Evolutionary conservation across 495 filamentous ascomycete genomes (phyloP), one percentile per base, ranked within the genome.

Genomic region (Cercophora newfieldiana): DNA sequence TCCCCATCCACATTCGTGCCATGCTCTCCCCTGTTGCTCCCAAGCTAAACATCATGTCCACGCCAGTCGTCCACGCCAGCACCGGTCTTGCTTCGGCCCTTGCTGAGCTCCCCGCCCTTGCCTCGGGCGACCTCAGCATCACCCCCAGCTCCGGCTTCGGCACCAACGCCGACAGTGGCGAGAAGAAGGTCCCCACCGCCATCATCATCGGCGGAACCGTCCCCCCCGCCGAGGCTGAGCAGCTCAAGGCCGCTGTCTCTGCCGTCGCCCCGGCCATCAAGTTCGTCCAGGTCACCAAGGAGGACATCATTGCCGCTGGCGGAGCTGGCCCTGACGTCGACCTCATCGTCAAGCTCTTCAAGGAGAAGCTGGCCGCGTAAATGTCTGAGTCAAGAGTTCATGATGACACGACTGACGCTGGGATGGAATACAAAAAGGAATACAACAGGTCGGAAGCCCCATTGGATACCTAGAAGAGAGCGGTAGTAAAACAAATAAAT

Each of bases 201-300:
- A 49, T 76, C 59, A 68, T 76, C 64, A 70, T 76, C 33, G 74
- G 72, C 61, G 74, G 67, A 29, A 66, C 69, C 29, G 28, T 75
- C 24, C 44, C 67, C 5, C 69, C 68, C 10, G 68, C 68, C n/a
- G 67, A 75, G 47, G 51, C 67, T 0, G 56, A 33, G 12, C 50
- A 53, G 8, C 30, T 76, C 47, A 67, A 16, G 12, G 66, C 61
- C 25, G 71, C 68, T 2, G 63, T 75, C 12, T 29, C 49, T 62
- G 48, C 33, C 48, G 28, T 22, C 14, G 70, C 63, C 14, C 57
- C 65, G 0, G 59, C 30, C 12, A 50, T 68, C 50, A 63, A 64
- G 21, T 25, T 66, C 30, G 65, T 76, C 37, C 54, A 62, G 3
- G 55, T 76, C 50, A 68, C 68, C 22, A 60, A 61, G 33, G 61